Evolutionary conservation across 2,329 filamentous ascomycete genomes (phyloP), one percentile per base, ranked within the genome.

Genomic region (Blastomyces silverae): DNA sequence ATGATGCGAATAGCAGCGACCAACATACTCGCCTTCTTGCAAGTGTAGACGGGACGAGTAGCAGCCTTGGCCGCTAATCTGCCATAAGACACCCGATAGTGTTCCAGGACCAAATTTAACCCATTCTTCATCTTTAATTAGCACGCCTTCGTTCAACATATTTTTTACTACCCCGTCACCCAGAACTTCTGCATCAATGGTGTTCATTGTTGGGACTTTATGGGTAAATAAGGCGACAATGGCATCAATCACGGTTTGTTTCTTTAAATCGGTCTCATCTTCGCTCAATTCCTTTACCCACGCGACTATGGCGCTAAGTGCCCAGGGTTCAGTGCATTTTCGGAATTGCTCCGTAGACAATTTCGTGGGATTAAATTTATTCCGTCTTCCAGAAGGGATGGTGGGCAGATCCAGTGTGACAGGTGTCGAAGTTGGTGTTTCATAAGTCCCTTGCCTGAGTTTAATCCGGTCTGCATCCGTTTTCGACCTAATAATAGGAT

Each of bases 121-220:
- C 94, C 95, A 99, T 79, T 99, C 95, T 76, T 99, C 94, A 44
- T 97, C 93, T 17, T 88, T 87, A 5, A 95, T 81, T 42, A 99
- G 79, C 13, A 91, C 90, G 50, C 87, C 88, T 10, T 88, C 86
- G 31, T 85, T 83, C 69, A 93, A 85, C 90, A 99, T 94, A 58
- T 88, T 85, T 64, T 86, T 82, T 1, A 96, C 87, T 0, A 96
- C 90, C 52, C 86, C 86, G 65, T 85, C 84, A 67, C 90, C 91
- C 62, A 99, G 81, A 0, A 88, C 89, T 75, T 99, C 94, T 0
- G 94, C 94, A 80, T 99, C 95, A 6, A 93, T 92, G 53, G 94
- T 93, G 71, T 99, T 97, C 91, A 99, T 97, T 0, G 92, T 99
- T 0, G 94, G 92, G 0, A 99, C 92, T 76, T 97, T 97, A 77